Base-by-base conservation (phyloP, 192 early-diverging fungal genomes). In the Chytriomyces hyalinus region DNA sequence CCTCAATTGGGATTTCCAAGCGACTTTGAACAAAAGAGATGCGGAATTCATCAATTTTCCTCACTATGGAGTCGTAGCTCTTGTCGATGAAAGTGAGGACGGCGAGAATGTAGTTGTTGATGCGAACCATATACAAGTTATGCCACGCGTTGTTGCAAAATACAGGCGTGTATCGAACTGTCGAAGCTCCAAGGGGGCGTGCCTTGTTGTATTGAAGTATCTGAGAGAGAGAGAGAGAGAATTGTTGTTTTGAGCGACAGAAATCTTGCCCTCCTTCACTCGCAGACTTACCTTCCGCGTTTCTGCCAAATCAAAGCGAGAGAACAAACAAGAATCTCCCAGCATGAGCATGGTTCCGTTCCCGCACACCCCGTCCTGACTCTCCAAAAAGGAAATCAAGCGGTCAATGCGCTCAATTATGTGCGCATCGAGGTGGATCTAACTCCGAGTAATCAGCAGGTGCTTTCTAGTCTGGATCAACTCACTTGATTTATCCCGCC, bases 1-100 rank as follows among this genome's bases (percentile, higher is more conserved):
- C 88, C 80, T 90, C 88, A 0, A 84, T 80, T n/a, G 89, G 89
- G 20, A 90, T 90, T 65, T 90, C 89, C 13, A 90, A 66, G 5
- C 87, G 77, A 3, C 83, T 85, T 62, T 90, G 89, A 11, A 88
- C 87, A 67, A 90, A 82, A 0, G 83, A 73, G 17, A 81, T 79
- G 44, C 83, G 74, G 73, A 90, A 90, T 50, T 87, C 87, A 22
- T 87, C 83, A 10, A 90, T 77, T 51, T 80, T 80, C 28, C 61
- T 76, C 51, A 80, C 76, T 51, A 90, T 74, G 15, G 36, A 46
- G 5, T 73, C 69, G 49, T 83, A 86, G 17, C 86, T 67, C 49
- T 78, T 84, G 70, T 88, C 89, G 48, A 90, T 87, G 62, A 78
- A 85, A 2, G 82, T 70, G 67, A 84, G 70, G 9, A 90, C 77